A percentile compares a stretch with the other conserved stretches of the same genome.
Conservation (phyloP, 441 rosid species). For the Aquilaria agallochum region DNA sequence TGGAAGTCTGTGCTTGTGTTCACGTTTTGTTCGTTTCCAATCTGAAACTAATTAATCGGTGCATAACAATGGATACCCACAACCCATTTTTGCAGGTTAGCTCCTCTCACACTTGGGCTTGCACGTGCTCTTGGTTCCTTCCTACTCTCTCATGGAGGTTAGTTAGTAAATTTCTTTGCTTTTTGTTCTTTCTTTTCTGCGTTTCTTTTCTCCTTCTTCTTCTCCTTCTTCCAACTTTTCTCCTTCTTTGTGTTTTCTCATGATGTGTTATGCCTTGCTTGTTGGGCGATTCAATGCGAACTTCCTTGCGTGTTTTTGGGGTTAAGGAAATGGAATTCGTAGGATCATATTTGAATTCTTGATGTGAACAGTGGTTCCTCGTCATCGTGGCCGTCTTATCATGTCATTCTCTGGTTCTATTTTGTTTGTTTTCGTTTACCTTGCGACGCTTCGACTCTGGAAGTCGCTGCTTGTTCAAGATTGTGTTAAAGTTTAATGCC, state of each 20-base stretch:
- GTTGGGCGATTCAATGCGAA: conserved; percentile 18
- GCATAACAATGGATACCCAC: conserved; percentile 28
- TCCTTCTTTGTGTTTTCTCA: not conserved
- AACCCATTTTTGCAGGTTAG: conserved; percentile 26
- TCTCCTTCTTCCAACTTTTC: not conserved
- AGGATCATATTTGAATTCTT: conserved; percentile 28
- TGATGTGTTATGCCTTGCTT: conserved; percentile 7
- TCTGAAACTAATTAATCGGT: conserved; percentile 25
- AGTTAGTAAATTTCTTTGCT: conserved; percentile 8
- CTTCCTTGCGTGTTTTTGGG: conserved; percentile 10
- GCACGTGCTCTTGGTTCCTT: conserved; percentile 20
- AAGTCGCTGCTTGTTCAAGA: conserved; percentile 11
- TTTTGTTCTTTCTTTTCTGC: not conserved
- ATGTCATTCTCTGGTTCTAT: not conserved
- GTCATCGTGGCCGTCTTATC: not conserved
- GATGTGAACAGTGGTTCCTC: conserved; percentile 5
- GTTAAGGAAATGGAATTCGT: conserved; percentile 14
- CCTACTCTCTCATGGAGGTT: conserved; percentile 7
- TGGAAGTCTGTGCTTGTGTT: conserved; percentile 11
- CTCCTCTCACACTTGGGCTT: conserved; percentile 22
- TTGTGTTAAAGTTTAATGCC: conserved; percentile 6
- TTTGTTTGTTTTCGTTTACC: not conserved
- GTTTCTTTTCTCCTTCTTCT: not conserved
- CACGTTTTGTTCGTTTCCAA: conserved; percentile 32
- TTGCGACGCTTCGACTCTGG: not conserved